Conservation (phyloP, 1,284 basidiomycete genomes). For the Trametes versicolor region DNA sequence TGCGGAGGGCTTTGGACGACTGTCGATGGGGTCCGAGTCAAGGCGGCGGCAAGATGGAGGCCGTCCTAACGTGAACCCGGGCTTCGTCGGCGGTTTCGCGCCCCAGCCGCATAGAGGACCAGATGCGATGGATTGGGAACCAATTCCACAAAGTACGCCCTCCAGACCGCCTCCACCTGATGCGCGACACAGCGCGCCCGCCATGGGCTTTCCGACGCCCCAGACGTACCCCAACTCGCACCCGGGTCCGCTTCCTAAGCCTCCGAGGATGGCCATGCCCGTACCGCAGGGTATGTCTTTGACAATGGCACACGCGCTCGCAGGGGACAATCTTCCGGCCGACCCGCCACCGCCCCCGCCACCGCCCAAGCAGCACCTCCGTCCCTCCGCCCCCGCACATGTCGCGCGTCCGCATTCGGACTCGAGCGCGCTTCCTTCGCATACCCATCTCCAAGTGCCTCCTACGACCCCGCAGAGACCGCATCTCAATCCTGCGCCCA, state of each 20-base stretch:
- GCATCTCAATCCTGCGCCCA: conserved; percentile 31
- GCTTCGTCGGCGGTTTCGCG: conserved; percentile 47
- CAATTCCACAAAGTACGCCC: conserved; percentile 6
- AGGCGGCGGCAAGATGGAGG: conserved; percentile 13
- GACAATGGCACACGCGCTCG: conserved; percentile 71
- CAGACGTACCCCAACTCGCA: conserved; percentile 18
- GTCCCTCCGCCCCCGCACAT: conserved; percentile 13
- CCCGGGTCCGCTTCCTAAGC: conserved; percentile 45
- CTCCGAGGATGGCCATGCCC: conserved; percentile 55
- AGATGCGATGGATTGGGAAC: conserved; percentile 15
- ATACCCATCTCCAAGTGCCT: conserved; percentile 18
- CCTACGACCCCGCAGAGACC: conserved; percentile 40
- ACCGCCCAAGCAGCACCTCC: conserved; percentile 23
- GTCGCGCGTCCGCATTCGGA: conserved; percentile 33
- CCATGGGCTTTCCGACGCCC: conserved; percentile 21
- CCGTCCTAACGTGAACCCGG: conserved; percentile 6
- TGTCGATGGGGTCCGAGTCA: conserved; percentile 16
- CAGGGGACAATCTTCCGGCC: conserved; percentile 10
- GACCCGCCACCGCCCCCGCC: conserved; percentile 32
- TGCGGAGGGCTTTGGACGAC: conserved; percentile 26
- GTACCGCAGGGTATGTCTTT: conserved; percentile 49
- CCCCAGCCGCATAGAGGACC: conserved; percentile 12
- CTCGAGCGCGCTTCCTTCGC: conserved; percentile 19
- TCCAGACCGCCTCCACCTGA: conserved; percentile 16
- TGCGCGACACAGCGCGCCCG: conserved; percentile 8